Base-by-base conservation (phyloP, 352 stramenopile species). In the Globisporangium ultimum region DNA sequence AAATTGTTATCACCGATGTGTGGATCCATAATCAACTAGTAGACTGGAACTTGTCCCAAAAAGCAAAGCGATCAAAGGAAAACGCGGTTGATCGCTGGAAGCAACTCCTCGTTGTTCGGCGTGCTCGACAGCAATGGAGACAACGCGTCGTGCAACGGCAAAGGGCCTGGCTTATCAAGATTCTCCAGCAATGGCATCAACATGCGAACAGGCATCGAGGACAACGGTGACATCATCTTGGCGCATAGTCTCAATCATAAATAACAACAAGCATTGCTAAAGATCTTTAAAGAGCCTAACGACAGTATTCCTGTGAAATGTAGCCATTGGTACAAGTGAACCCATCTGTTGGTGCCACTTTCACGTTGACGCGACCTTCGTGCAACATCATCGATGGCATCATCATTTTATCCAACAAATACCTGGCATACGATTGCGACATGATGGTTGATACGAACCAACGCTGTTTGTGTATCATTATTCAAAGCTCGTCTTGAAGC, bases 1-100 rank as follows among this genome's bases (percentile, higher is more conserved):
- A 84, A 55, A 81, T 70, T 28, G 75, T 80, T n/a, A 67, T 62
- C 42, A 85, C 72, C 9, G 75, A 85, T 24, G 49, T 28, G 41
- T 85, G 75, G 71, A 60, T 78, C 41, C 48, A 68, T 1, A 46
- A 60, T 3, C 59, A 71, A 9, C 58, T 84, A 13, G n/a, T 78
- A 2, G 53, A 56, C 2, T 38, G 28, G 41, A 22, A 41, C 12
- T 38, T 12, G 2, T 51, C 74, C 32, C 74, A 84, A 40, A 55
- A 55, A 6, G 38, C 58, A 53, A 6, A 47, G 32, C 36, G 45
- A 45, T 22, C 36, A 55, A 11, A 49, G 13, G 28, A 3, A 48
- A 18, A 32, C 59, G 48, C 42, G 22, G 9, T 80, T 1, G 28
- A 42, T 11, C 41, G 24, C 6, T 70, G 75, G 38, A 67, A 59